Evolutionary conservation across 129 eudicot genomes (phyloP), one percentile per base, ranked within the genome.

Genomic region (Kitagawia praeruptora): DNA sequence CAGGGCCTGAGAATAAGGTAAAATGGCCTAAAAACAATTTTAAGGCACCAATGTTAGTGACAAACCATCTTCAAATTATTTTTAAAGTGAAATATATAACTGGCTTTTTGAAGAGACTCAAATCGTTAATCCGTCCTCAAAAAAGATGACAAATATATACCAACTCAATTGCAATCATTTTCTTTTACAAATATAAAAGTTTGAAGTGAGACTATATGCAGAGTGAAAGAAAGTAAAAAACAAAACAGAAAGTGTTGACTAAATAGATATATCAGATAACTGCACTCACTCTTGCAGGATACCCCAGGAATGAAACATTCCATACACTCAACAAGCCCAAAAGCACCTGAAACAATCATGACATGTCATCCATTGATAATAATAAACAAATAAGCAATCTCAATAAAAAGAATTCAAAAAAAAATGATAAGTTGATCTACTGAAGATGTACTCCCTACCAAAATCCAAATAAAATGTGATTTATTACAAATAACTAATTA

Each of bases 251-350:
- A 9, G n/a, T 15, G 25, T 46, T 23, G 69, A 84, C 44, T 69
- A 75, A 80, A 81, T 54, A 76, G 58, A 8, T 38, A 46, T 49
- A 18, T 51, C 40, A 53, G 37, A 77, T n/a, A 39, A 70, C 48
- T 73, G 64, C 13, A 92, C 99, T 88, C 84, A 95, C 99, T 82
- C 99, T 89, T 78, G 99, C 99, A 77, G 99, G 95, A 87, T 95
- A 91, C 76, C 89, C 99, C 82, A 95, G 97, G 85, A 95, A 95
- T 54, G 99, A 88, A 75, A 95, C 99, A 84, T 90, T 95, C 99
- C 99, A 95, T 51, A 92, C 83, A 81, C 99, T 95, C 90, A 95
- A 84, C 83, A 95, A 86, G 78, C 99, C 99, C 80, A 95, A 79
- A 85, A 95, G 97, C 78, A 95, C 99, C 99, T 95, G 95, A 82